Conservation (phyloP, 352 stramenopile genomes). For the Globisporangium paroecandrum region DNA sequence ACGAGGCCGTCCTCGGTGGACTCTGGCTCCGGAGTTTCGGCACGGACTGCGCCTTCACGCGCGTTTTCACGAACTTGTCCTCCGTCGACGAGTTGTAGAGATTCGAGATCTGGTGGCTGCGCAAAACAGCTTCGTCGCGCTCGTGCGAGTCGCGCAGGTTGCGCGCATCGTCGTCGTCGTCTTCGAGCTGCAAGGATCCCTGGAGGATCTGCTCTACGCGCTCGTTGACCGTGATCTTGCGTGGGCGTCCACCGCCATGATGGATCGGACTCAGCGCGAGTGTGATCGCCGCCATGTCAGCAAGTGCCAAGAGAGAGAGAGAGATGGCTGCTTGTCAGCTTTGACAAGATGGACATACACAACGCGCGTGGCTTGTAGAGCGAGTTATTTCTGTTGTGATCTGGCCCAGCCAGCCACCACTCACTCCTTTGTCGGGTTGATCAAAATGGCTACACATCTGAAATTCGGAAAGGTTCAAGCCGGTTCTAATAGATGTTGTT, state of each 20-base stretch:
- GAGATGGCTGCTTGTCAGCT: neutral
- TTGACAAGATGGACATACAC: neutral
- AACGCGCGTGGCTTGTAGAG: neutral
- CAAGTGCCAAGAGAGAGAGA: too few relatives aligned
- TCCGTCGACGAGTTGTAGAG: slow-evolving; percentile 47
- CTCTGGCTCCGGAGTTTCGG: slow-evolving; percentile 12
- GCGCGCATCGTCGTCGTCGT: slow-evolving; percentile 33
- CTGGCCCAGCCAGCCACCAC: neutral
- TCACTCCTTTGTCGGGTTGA: too few relatives aligned
- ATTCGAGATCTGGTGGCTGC: slow-evolving; percentile 40
- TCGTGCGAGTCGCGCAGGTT: slow-evolving; percentile 25
- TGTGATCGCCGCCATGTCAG: neutral
- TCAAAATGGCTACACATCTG: too few relatives aligned
- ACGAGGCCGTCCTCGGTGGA: neutral
- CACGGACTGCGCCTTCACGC: slow-evolving; percentile 21
- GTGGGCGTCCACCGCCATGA: slow-evolving; percentile 8
- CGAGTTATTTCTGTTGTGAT: neutral
- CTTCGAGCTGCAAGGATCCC: slow-evolving; percentile 30
- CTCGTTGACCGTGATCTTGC: slow-evolving; percentile 73
- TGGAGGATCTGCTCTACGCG: slow-evolving; percentile 58
- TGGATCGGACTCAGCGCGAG: slow-evolving; percentile 18
- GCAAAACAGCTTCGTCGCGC: slow-evolving; percentile 28
- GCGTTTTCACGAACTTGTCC: slow-evolving; percentile 36
- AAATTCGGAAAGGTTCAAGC: too few relatives aligned
- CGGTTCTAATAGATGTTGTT: too few relatives aligned